Base-by-base conservation (phyloP, 2,329 filamentous ascomycete genomes). In the Cladosporium sphaerospermum region DNA sequence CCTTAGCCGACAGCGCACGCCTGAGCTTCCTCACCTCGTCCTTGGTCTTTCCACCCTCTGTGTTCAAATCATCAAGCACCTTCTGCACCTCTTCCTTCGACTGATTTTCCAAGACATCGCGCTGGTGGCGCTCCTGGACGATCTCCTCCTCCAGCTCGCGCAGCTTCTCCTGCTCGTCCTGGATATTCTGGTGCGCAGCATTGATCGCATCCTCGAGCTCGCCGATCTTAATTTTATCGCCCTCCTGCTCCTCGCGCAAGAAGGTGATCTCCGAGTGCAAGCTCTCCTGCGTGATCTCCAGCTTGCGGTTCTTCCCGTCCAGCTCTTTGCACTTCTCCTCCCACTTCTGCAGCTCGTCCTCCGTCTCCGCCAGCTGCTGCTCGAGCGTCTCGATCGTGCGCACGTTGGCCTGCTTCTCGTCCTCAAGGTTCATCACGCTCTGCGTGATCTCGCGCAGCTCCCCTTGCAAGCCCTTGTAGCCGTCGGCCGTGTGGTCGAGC, bases 81-180 rank as follows among this genome's bases (percentile, higher is more conserved):
- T 92, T 88, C 72, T 97, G 91, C 48, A 95, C 88, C 66, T 97
- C 92, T 66, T 95, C 88, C 74, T 97, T 96, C 72, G 96, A 91
- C 64, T 88, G 85, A 65, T 83, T 86, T 44, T 89, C 89, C 52
- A 96, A 81, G 45, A 91, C 81, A 68, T 97, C 92, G 42, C 89
- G 82, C 71, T 97, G 92, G 59, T 86, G 81, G 53, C 91, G 79
- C 73, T 97, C 93, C 54, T 86, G 83, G 18, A 81, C 78, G 19
- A 96, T 78, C n/a, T 85, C 82, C 57, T 84, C 80, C 54, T 77
- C 74, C 34, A 77, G 62, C 55, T 77, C 74, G 23, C 69, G 68
- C 55, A 73, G 64, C 50, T 72, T 84, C 56, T 96, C 91, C 69
- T 86, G 87, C 69, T 96, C 90, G 48, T 93, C 90, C 53, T 86